Conservation (phyloP, 176 grass and related monocot genomes). For the Melocanna baccifera region DNA sequence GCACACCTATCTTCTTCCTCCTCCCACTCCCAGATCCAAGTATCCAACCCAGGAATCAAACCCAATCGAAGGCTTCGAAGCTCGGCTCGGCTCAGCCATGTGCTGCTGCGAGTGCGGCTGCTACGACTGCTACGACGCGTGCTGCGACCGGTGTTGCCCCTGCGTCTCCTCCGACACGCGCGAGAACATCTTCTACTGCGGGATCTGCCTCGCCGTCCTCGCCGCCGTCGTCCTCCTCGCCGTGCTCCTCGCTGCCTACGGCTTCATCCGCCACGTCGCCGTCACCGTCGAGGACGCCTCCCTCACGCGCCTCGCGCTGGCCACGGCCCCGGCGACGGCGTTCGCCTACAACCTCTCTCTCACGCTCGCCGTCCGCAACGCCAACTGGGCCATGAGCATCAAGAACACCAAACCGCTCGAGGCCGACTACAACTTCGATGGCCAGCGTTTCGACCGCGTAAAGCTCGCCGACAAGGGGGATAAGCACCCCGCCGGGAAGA, state of each 20-base stretch:
- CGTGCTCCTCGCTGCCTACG: conserved; percentile 13
- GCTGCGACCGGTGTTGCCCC: background rate
- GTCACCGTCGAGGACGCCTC: conserved; percentile 33
- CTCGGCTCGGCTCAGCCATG: background rate
- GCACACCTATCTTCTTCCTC: background rate
- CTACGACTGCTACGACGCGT: conserved; percentile 1
- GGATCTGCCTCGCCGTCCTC: background rate
- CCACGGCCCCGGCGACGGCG: background rate
- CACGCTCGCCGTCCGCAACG: conserved; percentile 25
- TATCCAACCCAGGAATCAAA: background rate
- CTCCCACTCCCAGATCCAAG: background rate
- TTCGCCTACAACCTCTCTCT: conserved; percentile 30
- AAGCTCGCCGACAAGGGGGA: background rate
- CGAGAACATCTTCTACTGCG: background rate
- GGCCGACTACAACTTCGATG: background rate
- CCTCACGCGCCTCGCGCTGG: conserved; percentile 40
- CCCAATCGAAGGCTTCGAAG: background rate
- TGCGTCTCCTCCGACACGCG: background rate
- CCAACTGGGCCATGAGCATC: conserved; percentile 16
- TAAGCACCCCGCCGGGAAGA: background rate
- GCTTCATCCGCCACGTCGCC: background rate
- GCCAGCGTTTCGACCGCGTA: conserved; percentile 18
- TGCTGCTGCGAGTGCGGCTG: background rate
- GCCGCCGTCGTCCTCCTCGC: background rate
- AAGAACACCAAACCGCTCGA: conserved; percentile 19